Conservation (phyloP, 441 rosid species). For the Geranium incanum region DNA sequence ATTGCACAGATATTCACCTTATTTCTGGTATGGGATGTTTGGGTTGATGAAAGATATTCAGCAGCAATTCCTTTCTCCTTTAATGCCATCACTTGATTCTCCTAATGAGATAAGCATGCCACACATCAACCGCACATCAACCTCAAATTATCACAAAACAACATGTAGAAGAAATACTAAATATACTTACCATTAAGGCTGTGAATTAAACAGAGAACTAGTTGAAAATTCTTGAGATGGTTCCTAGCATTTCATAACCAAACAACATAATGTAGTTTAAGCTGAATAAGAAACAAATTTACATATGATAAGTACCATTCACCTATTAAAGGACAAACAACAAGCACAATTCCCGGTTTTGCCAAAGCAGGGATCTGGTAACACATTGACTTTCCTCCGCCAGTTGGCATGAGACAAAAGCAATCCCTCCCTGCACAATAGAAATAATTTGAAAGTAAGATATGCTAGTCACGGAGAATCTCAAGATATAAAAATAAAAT, state of each 20-base stretch:
- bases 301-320: slow-evolving; percentile 10
- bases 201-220: slow-evolving; percentile 23
- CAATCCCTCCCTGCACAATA: slow-evolving; percentile 70
- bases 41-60: slow-evolving; percentile 84
- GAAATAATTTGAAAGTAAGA: not conserved
- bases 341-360: slow-evolving; percentile 79
- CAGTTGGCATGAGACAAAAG: slow-evolving; percentile 94
- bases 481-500: not conserved
- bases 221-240: slow-evolving; percentile 3
- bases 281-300: not conserved
- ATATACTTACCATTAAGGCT: slow-evolving; percentile 81
- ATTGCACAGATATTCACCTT: slow-evolving; percentile 37
- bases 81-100: slow-evolving; percentile 82
- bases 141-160: slow-evolving; percentile 4
- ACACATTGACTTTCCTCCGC: slow-evolving; percentile 96
- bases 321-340: slow-evolving; percentile 95
- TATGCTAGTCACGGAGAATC: not conserved
- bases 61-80: slow-evolving; percentile 88
- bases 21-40: slow-evolving; percentile 46
- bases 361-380: slow-evolving; percentile 94
- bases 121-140: not conserved
- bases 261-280: slow-evolving; percentile 19
- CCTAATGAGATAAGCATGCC: slow-evolving; percentile 35
- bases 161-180: slow-evolving; percentile 2
- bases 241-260: slow-evolving; percentile 14